Conservation (phyloP, 2,329 filamentous ascomycete species). For the Alternaria alternata region DNA sequence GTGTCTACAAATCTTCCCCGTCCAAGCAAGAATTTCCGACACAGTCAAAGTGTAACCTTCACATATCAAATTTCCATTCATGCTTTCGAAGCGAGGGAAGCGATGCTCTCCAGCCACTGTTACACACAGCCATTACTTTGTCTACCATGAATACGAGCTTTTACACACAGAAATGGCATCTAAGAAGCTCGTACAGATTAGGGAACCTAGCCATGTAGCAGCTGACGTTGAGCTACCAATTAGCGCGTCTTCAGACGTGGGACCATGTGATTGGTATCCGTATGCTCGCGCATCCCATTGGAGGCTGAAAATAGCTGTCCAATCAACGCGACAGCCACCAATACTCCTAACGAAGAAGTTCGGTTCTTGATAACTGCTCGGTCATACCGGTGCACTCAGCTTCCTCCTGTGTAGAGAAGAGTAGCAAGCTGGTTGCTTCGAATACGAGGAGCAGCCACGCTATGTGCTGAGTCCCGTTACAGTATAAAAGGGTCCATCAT, state of each 20-base stretch:
- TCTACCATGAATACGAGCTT: not conserved
- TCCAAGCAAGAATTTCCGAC: not conserved
- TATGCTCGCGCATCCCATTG: conserved; percentile 17
- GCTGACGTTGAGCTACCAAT: not conserved
- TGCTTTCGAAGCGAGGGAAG: not conserved
- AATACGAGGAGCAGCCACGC: not conserved
- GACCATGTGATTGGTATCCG: conserved; percentile 16
- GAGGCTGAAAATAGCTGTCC: conserved; percentile 24
- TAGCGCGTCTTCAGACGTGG: not conserved
- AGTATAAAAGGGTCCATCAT: not conserved
- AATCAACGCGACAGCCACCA: conserved; percentile 21
- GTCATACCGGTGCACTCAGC: not conserved
- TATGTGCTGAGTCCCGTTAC: not conserved
- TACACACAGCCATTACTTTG: not conserved
- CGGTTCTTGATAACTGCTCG: conserved; percentile 4
- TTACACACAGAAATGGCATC: not conserved
- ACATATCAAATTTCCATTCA: not conserved
- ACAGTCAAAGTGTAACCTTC: not conserved
- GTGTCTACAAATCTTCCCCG: not conserved
- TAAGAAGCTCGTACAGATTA: not conserved
- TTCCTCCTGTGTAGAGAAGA: not conserved
- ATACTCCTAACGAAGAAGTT: conserved; percentile 15
- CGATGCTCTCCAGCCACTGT: not conserved
- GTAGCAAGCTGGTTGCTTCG: not conserved
- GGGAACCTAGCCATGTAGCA: not conserved